phyloP scores from a whole-genome alignment of 208 protist genomes.

The Wallacemonas sp. region DNA sequence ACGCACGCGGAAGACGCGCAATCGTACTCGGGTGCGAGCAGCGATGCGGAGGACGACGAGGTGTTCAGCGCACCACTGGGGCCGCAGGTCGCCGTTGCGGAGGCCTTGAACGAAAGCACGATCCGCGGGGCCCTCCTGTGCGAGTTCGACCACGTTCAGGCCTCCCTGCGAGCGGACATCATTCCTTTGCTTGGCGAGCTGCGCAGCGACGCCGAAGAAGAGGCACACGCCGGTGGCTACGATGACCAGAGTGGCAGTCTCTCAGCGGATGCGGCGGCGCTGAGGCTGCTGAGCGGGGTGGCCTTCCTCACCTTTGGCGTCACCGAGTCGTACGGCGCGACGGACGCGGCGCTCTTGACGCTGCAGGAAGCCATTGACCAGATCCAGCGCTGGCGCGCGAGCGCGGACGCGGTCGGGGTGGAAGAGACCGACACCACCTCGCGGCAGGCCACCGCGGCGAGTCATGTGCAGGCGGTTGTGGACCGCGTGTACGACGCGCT shows the following conservation, averaged over 20 bases:
- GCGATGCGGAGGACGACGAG: conserved; percentile 1
- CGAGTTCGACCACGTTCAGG: conserved; percentile 20
- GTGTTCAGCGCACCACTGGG: no score
- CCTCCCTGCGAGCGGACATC: neutral
- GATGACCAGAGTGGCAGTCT: no score
- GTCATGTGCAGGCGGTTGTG: conserved; percentile 18
- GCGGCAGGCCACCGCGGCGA: conserved; percentile 6
- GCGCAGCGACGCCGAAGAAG: conserved; percentile 3
- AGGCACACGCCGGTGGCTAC: neutral
- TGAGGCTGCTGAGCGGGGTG: conserved; percentile 11
- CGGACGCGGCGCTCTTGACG: conserved; percentile 10
- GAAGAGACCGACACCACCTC: no score
- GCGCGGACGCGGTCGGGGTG: no score
- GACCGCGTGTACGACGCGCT: conserved; percentile 8
- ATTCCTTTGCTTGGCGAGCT: neutral
- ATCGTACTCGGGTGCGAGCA: neutral
- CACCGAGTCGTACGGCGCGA: neutral
- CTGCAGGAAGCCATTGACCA: conserved; percentile 17
- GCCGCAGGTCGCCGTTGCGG: conserved; percentile 1
- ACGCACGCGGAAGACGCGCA: no score
- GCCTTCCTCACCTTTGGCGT: conserved; percentile 14
- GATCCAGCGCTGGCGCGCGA: conserved; percentile 15
- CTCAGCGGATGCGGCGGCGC: no score
- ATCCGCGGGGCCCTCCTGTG: conserved; percentile 19
- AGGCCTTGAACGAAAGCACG: conserved; percentile 22